Base-by-base conservation (phyloP, 805 yeast genomes). In the Kazachstania martiniae region DNA sequence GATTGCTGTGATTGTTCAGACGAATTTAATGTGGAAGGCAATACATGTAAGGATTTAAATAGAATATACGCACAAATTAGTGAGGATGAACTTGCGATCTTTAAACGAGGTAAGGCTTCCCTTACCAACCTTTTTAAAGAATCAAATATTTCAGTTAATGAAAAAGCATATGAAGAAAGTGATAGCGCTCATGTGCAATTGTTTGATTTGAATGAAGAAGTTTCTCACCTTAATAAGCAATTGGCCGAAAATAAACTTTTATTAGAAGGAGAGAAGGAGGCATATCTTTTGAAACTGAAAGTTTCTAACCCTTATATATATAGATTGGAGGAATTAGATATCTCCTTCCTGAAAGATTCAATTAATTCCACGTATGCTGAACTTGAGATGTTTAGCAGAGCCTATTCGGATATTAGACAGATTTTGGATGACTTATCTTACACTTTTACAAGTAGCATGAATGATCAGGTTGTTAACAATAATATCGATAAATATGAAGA, bases 1-100 rank as follows among this genome's bases (percentile, higher is more conserved):
- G 98, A 91, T 52, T 91, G 98, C 56, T 91, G 98, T 58, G 98
- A 91, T 58, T 97, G 98, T 7, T 70, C 85, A 1, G 98, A 91
- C 57, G 98, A 91, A 17, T 28, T 31, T 13, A 29, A 35, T 28
- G 19, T 29, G 8, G 7, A 23, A 10, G 22, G 10, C 7, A 33
- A 31, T 23, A 25, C 17, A 5, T 60, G 66, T 40, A 37, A 27
- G 3, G 49, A 47, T 22, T 41, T 63, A 27, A 42, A 51, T 22
- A 35, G 43, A 6, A 37, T 42, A 21, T 52, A 48, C 25, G 39
- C 53, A 15, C 34, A 40, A 22, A 34, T 51, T 7, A 38, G 41
- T 3, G 53, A 54, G 4, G n/a, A 43, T 18, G 85, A 94, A 51
- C 69, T 72, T 4, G 62, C 71, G 41, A 62, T 57, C 24, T 81